Percentiles rank a stretch among this genome's conserved stretches.
Conservation (phyloP, 441 rosid species). For the Pelargonium myrrhifolium region DNA sequence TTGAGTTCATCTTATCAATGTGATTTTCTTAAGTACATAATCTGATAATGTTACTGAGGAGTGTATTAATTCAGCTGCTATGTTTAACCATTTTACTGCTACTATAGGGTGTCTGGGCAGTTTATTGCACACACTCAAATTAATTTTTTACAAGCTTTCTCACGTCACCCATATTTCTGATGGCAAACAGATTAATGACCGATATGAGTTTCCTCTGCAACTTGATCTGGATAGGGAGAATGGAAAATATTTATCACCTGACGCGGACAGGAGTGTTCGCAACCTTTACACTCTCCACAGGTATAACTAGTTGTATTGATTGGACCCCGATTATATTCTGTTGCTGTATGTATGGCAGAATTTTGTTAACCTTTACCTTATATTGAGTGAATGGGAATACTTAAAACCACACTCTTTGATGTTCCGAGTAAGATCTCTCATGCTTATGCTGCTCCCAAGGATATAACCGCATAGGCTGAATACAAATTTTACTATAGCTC, state of each 20-base stretch:
- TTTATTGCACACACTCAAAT: background rate
- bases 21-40: too few relatives aligned
- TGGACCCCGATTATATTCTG: background rate
- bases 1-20: too few relatives aligned
- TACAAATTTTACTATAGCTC: too few relatives aligned
- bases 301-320: slow-evolving; percentile 19
- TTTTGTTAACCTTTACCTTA: too few relatives aligned
- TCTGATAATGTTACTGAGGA: too few relatives aligned
- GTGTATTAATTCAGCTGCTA: too few relatives aligned
- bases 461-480: too few relatives aligned
- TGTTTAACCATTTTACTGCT: too few relatives aligned
- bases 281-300: slow-evolving; percentile 50
- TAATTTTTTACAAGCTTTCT: background rate
- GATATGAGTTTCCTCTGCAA: slow-evolving; percentile 49
- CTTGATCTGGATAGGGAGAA: slow-evolving; percentile 46
- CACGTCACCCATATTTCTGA: background rate
- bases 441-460: too few relatives aligned
- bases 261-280: slow-evolving; percentile 44
- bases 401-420: too few relatives aligned
- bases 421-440: too few relatives aligned
- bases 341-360: background rate
- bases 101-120: too few relatives aligned
- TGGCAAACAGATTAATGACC: slow-evolving; percentile 40
- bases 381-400: background rate
- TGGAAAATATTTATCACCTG: slow-evolving; percentile 45